Percentiles rank a stretch among this genome's conserved stretches.
phyloP scores from a whole-genome alignment of 371 early-diverging fungal genomes.

The Apophysomyces elegans region DNA sequence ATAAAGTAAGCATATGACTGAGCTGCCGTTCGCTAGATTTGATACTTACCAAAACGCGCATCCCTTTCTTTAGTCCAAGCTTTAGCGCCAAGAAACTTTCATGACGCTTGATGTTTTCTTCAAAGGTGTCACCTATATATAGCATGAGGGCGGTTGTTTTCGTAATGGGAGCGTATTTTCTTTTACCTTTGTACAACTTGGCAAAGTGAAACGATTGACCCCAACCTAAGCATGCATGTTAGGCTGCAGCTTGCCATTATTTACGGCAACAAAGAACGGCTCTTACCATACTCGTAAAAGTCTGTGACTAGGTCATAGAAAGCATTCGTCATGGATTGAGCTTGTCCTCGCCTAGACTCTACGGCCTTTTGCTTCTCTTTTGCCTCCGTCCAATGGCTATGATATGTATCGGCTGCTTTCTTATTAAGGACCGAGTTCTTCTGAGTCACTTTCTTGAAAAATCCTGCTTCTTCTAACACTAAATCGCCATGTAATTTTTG shows the following conservation, averaged over 20 bases:
- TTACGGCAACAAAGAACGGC: not conserved
- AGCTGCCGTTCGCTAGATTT: not conserved
- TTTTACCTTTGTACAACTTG: constrained; percentile 41
- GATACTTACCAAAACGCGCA: constrained; percentile 58
- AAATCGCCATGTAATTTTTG: constrained; percentile 44
- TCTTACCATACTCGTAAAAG: constrained; percentile 65
- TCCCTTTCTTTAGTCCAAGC: constrained; percentile 64
- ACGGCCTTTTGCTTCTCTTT: constrained; percentile 31
- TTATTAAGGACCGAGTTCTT: constrained; percentile 58
- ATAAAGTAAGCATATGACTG: not conserved
- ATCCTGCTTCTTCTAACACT: constrained; percentile 38
- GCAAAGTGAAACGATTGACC: constrained; percentile 85
- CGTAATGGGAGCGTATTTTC: not conserved
- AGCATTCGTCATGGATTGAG: constrained; percentile 66
- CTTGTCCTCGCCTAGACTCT: constrained; percentile 44
- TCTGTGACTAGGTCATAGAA: constrained; percentile 70
- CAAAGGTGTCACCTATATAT: constrained; percentile 60
- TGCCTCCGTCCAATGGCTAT: constrained; percentile 42
- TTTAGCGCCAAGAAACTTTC: constrained; percentile 74
- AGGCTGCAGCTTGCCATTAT: not conserved
- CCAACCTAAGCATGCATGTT: constrained; percentile 58
- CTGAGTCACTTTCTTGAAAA: constrained; percentile 48
- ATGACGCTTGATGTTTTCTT: constrained; percentile 74
- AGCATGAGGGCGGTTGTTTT: not conserved
- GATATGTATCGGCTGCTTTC: constrained; percentile 41